A percentile compares a stretch with the other conserved stretches of the same genome.
These are phyloP conservation scores for Torulaspora microellipsoides DNA, from an alignment of 805 yeast species.

Conservation along the genomic window DNA sequence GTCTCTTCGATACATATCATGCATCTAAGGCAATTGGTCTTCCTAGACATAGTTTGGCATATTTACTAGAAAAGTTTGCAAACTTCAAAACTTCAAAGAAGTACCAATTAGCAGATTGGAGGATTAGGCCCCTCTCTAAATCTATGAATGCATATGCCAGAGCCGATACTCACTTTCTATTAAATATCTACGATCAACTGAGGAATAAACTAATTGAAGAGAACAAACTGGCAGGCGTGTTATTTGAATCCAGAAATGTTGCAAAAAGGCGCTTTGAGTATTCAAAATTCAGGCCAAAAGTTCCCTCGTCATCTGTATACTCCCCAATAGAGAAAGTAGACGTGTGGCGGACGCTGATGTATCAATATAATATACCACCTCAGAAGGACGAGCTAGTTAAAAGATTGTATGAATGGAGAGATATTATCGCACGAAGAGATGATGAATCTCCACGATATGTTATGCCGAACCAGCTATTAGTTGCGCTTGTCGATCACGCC, in stretches of 20 bases:
- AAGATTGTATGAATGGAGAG: conserved; percentile 79
- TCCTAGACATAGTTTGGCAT: conserved; percentile 80
- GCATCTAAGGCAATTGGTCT: conserved; percentile 79
- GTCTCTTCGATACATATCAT: conserved; percentile 87
- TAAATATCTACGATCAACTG: conserved; percentile 73
- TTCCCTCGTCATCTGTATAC: conserved; percentile 35
- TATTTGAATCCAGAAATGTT: conserved; percentile 71
- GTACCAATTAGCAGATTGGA: conserved; percentile 96
- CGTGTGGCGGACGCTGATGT: conserved; percentile 63
- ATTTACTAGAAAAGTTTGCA: conserved; percentile 72
- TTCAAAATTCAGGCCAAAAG: conserved; percentile 53
- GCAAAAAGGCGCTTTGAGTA: conserved; percentile 81
- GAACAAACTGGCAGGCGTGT: conserved; percentile 53
- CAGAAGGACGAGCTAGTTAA: conserved; percentile 52
- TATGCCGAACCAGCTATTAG: conserved; percentile 76
- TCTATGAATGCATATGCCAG: conserved; percentile 84
- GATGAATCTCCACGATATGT: conserved; percentile 85
- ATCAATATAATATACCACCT: conserved; percentile 58
- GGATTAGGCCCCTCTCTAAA: conserved; percentile 73
- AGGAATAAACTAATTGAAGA: conserved; percentile 54
- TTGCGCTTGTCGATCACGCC: conserved; percentile 50
- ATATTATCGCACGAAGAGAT: conserved; percentile 58
- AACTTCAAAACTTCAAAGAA: conserved; percentile 85
- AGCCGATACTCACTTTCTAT: conserved; percentile 88
- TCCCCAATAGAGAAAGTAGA: conserved; percentile 52